phyloP scores from a whole-genome alignment of 495 filamentous ascomycete genomes.

The Xeromyces bisporus region DNA sequence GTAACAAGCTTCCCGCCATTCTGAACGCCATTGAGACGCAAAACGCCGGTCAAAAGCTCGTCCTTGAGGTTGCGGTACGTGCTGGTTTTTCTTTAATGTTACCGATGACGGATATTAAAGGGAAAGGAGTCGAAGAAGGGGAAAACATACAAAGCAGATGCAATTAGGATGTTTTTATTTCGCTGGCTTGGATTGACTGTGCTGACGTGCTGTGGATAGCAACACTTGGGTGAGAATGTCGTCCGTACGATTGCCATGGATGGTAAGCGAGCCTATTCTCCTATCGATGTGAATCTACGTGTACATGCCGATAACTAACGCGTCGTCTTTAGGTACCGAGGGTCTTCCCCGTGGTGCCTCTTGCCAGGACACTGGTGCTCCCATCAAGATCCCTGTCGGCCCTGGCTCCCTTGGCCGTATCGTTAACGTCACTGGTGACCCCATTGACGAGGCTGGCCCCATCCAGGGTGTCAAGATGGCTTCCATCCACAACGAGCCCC shows the following conservation, averaged over 20 bases:
- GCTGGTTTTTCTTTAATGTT: constrained; percentile 4
- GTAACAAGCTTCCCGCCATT: constrained; percentile 86
- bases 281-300: not conserved
- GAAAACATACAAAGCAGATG: too few species aligned
- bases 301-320: not conserved
- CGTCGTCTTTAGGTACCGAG: constrained; percentile 63
- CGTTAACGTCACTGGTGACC: constrained; percentile 99
- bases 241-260: constrained; percentile 99
- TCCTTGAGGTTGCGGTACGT: constrained; percentile 92
- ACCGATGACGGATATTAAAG: too few species aligned
- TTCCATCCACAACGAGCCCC: constrained; percentile 90
- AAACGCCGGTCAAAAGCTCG: constrained; percentile 86
- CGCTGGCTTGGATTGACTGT: not conserved
- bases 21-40: constrained; percentile 86
- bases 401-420: constrained; percentile 92
- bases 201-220: constrained; percentile 31
- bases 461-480: constrained; percentile 77
- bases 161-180: too few species aligned
- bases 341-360: constrained; percentile 84
- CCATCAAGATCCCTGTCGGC: constrained; percentile 96
- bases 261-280: constrained; percentile 43
- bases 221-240: constrained; percentile 99
- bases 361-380: constrained; percentile 75
- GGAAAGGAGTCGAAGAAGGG: too few species aligned
- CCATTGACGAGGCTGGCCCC: constrained; percentile 97